A percentile compares a stretch with the other conserved stretches of the same genome.
These are phyloP conservation scores for Avicennia marina DNA, from an alignment of 257 asterid genomes.

Conservation along the genomic window DNA sequence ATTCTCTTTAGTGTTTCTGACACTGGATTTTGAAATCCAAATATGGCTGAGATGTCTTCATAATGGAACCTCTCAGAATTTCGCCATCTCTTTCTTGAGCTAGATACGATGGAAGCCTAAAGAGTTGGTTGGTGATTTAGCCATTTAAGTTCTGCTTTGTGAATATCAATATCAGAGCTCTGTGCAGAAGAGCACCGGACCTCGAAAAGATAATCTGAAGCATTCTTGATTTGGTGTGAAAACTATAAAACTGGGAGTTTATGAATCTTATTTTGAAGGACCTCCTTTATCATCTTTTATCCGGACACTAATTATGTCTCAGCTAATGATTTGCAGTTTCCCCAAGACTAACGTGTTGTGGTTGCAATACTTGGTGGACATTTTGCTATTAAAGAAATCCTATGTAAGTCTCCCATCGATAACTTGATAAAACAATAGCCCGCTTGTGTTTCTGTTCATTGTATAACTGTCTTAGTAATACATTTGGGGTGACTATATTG, in stretches of 20 bases:
- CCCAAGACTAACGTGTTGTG: conserved; percentile 91
- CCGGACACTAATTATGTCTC: background rate
- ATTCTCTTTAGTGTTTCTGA: background rate
- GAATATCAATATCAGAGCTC: background rate
- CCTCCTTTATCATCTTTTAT: background rate
- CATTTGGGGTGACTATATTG: background rate
- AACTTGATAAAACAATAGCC: too few species aligned
- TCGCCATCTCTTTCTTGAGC: too few species aligned
- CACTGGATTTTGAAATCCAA: background rate
- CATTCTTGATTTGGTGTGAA: background rate
- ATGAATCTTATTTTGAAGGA: background rate
- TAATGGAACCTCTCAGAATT: background rate
- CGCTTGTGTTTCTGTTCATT: too few species aligned
- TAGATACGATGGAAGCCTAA: too few species aligned
- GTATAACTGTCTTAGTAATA: conserved; percentile 1
- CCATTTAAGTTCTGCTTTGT: background rate
- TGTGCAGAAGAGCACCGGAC: too few species aligned
- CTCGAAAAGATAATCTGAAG: background rate
- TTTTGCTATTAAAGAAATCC: conserved; percentile 70
- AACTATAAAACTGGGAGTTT: background rate
- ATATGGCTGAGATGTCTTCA: background rate
- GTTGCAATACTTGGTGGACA: conserved; percentile 87
- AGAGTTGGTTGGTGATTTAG: background rate
- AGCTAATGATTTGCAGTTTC: conserved; percentile 47
- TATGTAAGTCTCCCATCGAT: conserved; percentile 62